A percentile compares a stretch with the other conserved stretches of the same genome.
Evolutionary conservation across 495 filamentous ascomycete species (phyloP).

Genomic region (Staphylotrichum tortipilum): DNA sequence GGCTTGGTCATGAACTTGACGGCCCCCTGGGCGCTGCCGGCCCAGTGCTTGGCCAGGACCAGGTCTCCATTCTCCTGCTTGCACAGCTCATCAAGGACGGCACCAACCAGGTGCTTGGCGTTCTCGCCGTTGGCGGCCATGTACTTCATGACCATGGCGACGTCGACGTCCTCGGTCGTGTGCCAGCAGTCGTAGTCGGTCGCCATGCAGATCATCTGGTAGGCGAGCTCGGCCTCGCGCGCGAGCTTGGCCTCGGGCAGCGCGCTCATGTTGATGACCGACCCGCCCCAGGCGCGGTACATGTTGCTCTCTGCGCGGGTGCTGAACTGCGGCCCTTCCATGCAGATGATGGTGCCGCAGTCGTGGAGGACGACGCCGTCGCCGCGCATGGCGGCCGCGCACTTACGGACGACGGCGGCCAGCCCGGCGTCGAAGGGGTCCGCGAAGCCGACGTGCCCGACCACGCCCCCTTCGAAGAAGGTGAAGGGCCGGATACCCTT

Average conservation of each 20-base stretch:
- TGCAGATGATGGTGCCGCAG: conserved; percentile 76
- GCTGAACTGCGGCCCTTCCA: conserved; percentile 95
- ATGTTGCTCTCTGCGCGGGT: conserved; percentile 93
- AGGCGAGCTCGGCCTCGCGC: conserved; percentile 89
- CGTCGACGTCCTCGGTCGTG: conserved; percentile 65
- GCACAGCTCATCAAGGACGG: conserved; percentile 76
- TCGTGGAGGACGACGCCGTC: conserved; percentile 72
- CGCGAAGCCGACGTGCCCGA: conserved; percentile 90
- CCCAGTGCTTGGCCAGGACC: conserved; percentile 69
- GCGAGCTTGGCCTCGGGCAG: conserved; percentile 97
- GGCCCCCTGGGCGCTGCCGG: conserved; percentile 51
- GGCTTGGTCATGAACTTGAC: conserved; percentile 67
- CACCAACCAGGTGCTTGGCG: conserved; percentile 73
- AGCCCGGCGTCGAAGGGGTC: conserved; percentile 85
- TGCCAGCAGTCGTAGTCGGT: conserved; percentile 99
- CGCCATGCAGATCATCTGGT: conserved; percentile 98
- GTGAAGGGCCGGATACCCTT: conserved; percentile 89
- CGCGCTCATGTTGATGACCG: conserved; percentile 93
- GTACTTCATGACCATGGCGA: conserved; percentile 94
- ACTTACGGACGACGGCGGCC: conserved; percentile 59
- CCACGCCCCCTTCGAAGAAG: conserved; percentile 89
- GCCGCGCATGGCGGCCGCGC: conserved; percentile 67
- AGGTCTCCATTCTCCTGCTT: conserved; percentile 66
- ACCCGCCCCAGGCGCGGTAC: conserved; percentile 86
- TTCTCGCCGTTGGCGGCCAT: conserved; percentile 90